Evolutionary conservation across 2,329 filamentous ascomycete genomes (phyloP).

Genomic region (Ophiostoma ulmi): DNA sequence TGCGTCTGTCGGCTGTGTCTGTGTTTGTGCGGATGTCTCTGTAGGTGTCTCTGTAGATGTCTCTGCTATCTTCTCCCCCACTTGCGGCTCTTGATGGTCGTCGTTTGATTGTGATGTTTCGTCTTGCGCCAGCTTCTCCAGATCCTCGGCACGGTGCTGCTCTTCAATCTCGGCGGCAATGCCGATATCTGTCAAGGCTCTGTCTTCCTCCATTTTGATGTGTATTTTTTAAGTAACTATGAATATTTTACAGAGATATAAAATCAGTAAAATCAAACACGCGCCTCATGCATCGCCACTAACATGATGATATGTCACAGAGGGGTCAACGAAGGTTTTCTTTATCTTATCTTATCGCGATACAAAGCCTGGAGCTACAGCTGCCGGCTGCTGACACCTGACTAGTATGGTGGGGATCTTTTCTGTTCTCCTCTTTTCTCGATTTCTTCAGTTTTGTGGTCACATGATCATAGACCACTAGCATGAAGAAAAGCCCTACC

Average conservation of each 20-base stretch:
- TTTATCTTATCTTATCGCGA: conserved; percentile 16
- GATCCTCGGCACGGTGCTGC: conserved; percentile 33
- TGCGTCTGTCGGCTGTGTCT: background rate
- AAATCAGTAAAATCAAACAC: background rate
- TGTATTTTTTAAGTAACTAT: background rate
- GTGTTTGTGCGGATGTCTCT: background rate
- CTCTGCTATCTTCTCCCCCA: background rate
- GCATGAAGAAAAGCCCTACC: background rate
- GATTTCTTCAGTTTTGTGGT: background rate
- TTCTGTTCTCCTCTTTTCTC: background rate
- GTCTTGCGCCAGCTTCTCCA: conserved; percentile 34
- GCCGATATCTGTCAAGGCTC: conserved; percentile 64
- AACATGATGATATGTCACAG: conserved; percentile 8
- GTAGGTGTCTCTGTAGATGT: background rate
- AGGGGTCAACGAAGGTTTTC: conserved; percentile 15
- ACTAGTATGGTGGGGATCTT: background rate
- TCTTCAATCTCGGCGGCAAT: conserved; percentile 60
- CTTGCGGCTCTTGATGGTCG: background rate
- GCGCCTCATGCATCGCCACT: background rate
- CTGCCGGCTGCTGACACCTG: conserved; percentile 15
- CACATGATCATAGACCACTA: background rate
- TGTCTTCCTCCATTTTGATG: conserved; percentile 66
- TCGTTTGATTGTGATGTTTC: background rate
- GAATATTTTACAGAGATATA: background rate
- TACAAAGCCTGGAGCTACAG: conserved; percentile 4